These are phyloP conservation scores for Incumbomyces lentus DNA, from an alignment of 2,329 filamentous ascomycete genomes.

Conservation along the genomic window DNA sequence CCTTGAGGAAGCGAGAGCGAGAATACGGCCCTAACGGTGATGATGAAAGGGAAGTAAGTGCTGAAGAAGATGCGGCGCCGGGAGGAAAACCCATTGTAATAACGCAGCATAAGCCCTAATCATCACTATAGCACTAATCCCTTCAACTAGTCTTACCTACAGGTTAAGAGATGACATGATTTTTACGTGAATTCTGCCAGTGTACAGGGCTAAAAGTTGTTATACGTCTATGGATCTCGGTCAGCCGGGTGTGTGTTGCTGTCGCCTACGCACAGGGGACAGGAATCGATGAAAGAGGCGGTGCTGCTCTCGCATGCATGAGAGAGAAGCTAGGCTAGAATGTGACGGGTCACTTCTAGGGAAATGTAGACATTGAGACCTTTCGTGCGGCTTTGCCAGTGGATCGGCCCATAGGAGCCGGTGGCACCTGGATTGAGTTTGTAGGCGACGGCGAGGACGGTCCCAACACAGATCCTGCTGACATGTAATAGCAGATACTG, in stretches of 20 bases:
- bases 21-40: too few species aligned
- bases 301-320: slow-evolving; percentile 1
- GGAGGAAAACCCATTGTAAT: neutral
- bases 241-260: too few species aligned
- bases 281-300: neutral
- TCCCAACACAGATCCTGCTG: too few species aligned
- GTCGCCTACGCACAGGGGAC: too few species aligned
- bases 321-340: neutral
- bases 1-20: too few species aligned
- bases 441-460: neutral
- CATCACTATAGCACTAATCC: neutral
- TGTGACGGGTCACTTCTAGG: neutral
- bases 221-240: too few species aligned
- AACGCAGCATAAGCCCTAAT: neutral
- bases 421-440: neutral
- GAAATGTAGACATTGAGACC: neutral
- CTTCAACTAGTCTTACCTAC: neutral
- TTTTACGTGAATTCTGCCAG: neutral
- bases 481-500: too few species aligned
- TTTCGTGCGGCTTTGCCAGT: slow-evolving; percentile 1
- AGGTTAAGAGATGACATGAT: neutral
- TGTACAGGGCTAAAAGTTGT: too few species aligned
- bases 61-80: neutral
- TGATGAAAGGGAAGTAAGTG: too few species aligned
- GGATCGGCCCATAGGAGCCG: neutral